A percentile compares a stretch with the other conserved stretches of the same genome.
These are phyloP conservation scores for Aspergillus intermedius DNA, from an alignment of 2,329 filamentous ascomycete genomes.

Conservation along the genomic window DNA sequence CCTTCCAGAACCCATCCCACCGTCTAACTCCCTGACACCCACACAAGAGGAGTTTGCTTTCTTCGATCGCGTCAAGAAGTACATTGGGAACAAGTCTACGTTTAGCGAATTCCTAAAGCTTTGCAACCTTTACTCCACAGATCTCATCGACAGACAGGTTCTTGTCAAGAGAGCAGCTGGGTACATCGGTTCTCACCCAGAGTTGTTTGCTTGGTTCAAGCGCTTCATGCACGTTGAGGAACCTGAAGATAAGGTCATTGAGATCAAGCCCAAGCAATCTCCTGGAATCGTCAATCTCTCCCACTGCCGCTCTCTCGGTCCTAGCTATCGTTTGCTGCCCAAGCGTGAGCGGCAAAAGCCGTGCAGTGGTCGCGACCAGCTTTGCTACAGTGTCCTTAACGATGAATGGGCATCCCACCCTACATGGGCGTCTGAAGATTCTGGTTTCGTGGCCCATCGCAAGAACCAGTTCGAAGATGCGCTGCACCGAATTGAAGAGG, in stretches of 20 bases:
- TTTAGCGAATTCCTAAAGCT: conserved; percentile 97
- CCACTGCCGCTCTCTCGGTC: conserved; percentile 91
- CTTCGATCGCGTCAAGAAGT: conserved; percentile 96
- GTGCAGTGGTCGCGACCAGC: conserved; percentile 89
- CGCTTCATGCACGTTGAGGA: conserved; percentile 69
- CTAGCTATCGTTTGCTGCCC: conserved; percentile 87
- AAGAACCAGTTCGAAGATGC: conserved; percentile 96
- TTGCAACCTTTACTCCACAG: conserved; percentile 89
- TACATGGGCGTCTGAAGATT: conserved; percentile 97
- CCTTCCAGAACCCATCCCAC: conserved; percentile 78
- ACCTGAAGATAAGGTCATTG: conserved; percentile 67
- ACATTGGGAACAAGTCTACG: conserved; percentile 81
- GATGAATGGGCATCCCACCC: conserved; percentile 98
- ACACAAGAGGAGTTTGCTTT: conserved; percentile 82
- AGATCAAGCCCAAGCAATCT: conserved; percentile 69
- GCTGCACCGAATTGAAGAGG: conserved; percentile 92
- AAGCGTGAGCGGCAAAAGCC: conserved; percentile 84
- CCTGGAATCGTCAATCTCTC: conserved; percentile 78
- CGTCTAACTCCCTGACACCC: conserved; percentile 65
- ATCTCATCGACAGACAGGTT: conserved; percentile 79
- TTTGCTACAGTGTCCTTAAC: conserved; percentile 88
- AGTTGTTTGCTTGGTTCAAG: conserved; percentile 86
- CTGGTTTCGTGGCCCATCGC: conserved; percentile 91
- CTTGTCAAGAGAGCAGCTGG: conserved; percentile 74
- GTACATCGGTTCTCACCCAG: conserved; percentile 82